phyloP scores from a whole-genome alignment of 2,329 filamentous ascomycete species.

The Penicillium sp. region DNA sequence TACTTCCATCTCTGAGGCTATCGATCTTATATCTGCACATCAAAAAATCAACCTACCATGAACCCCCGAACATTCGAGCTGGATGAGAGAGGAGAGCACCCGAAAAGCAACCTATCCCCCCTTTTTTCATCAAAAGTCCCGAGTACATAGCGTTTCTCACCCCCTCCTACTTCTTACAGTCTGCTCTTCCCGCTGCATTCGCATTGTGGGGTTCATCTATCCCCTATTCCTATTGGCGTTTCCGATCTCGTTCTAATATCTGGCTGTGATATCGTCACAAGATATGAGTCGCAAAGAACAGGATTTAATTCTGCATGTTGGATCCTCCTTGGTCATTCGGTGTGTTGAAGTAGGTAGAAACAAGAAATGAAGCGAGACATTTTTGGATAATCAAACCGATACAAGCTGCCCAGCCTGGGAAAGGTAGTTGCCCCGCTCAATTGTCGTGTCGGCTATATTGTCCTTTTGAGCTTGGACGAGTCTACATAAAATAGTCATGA shows the following conservation, averaged over 20 bases:
- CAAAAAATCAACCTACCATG: background rate
- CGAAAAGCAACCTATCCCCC: slow-evolving; percentile 4
- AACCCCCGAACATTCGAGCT: slow-evolving; percentile 8
- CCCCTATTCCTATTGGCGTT: background rate
- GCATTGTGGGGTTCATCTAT: slow-evolving; percentile 12
- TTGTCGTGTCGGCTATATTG: too few species aligned
- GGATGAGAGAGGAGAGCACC: slow-evolving; percentile 9
- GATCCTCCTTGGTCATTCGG: background rate
- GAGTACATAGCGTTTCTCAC: slow-evolving; percentile 11
- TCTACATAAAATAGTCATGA: too few species aligned
- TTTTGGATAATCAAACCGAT: background rate
- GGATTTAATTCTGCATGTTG: background rate
- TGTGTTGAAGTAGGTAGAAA: background rate
- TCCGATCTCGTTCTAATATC: background rate
- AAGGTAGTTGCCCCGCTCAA: too few species aligned
- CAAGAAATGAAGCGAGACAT: background rate
- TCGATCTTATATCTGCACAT: slow-evolving; percentile 4
- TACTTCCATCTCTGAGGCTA: slow-evolving; percentile 9
- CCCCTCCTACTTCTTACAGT: background rate
- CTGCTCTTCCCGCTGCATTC: slow-evolving; percentile 10
- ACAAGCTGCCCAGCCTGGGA: too few species aligned
- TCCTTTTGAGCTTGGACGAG: too few species aligned
- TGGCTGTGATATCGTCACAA: background rate
- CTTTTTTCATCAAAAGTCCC: slow-evolving; percentile 1
- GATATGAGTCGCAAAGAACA: background rate